Percentiles rank a stretch among this genome's conserved stretches.
Conservation (phyloP, 2,329 filamentous ascomycete species). For the Sporothrix pseudoabietina region DNA sequence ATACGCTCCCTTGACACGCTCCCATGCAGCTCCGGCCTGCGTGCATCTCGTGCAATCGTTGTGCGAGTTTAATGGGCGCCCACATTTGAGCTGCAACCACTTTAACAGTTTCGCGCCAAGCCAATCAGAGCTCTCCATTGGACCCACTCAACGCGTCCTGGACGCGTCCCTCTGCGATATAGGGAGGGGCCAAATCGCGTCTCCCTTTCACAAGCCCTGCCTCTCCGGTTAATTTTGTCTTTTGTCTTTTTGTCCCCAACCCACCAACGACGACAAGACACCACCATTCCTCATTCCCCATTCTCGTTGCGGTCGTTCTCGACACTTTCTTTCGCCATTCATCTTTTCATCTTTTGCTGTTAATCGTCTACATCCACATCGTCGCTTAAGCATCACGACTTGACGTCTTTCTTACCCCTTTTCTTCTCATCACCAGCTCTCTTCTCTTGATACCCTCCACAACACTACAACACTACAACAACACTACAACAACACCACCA, state of each 20-base stretch:
- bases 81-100: conserved; percentile 34
- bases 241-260: not conserved
- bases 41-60: not conserved
- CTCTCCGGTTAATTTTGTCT: conserved; percentile 9
- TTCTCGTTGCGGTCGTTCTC: not conserved
- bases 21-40: not conserved
- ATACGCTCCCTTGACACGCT: not conserved
- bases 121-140: conserved; percentile 25
- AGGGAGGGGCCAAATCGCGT: conserved; percentile 28
- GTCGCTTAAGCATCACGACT: not conserved
- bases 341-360: not conserved
- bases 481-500: not conserved
- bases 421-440: not conserved
- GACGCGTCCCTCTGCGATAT: conserved; percentile 32
- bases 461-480: not conserved
- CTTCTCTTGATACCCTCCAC: not conserved
- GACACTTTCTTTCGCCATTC: conserved; percentile 15
- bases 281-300: conserved; percentile 15
- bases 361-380: not conserved
- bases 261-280: conserved; percentile 3
- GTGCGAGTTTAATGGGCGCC: conserved; percentile 22
- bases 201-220: conserved; percentile 2
- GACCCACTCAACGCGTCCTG: conserved; percentile 33
- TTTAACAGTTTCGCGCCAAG: conserved; percentile 33
- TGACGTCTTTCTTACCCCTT: conserved; percentile 1